These are phyloP conservation scores for Brassica rapa DNA, from an alignment of 345 rosid genomes.

Conservation along the genomic window DNA sequence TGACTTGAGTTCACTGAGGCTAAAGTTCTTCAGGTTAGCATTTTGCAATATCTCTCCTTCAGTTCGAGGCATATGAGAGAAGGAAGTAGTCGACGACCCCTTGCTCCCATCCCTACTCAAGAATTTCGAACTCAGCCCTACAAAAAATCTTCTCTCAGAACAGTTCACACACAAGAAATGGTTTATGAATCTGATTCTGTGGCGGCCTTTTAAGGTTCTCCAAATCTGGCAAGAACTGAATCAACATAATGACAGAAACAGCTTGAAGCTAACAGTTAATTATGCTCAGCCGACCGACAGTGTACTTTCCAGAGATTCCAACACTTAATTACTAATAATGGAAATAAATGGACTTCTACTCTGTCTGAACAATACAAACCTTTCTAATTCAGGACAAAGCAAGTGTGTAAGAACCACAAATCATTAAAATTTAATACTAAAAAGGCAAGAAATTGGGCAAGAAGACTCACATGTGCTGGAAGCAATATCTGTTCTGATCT, in stretches of 20 bases:
- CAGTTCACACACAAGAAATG: not conserved
- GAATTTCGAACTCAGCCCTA: slow-evolving; percentile 67
- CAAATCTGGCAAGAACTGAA: slow-evolving; percentile 4
- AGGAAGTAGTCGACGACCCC: slow-evolving; percentile 54
- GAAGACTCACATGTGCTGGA: slow-evolving; percentile 59
- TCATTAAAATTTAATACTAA: not conserved
- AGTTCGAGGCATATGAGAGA: slow-evolving; percentile 70
- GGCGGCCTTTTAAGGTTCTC: not conserved
- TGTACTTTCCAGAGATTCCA: not conserved
- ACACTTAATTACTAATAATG: slow-evolving; percentile 11
- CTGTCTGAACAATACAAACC: not conserved
- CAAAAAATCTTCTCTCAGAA: slow-evolving; percentile 9
- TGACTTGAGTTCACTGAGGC: slow-evolving; percentile 59
- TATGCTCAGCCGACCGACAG: slow-evolving; percentile 36
- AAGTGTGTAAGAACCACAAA: slow-evolving; percentile 8
- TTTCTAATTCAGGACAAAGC: slow-evolving; percentile 8
- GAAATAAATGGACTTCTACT: slow-evolving; percentile 14
- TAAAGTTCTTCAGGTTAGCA: slow-evolving; percentile 69
- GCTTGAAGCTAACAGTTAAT: not conserved
- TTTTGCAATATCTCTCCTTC: slow-evolving; percentile 92
- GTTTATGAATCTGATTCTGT: not conserved
- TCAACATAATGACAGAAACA: not conserved
- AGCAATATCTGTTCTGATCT: slow-evolving; percentile 78
- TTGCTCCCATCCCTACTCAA: slow-evolving; percentile 65
- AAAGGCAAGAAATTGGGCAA: slow-evolving; percentile 5